phyloP scores from a whole-genome alignment of 306 rosid species.

The Heteromeles arbutifolia region DNA sequence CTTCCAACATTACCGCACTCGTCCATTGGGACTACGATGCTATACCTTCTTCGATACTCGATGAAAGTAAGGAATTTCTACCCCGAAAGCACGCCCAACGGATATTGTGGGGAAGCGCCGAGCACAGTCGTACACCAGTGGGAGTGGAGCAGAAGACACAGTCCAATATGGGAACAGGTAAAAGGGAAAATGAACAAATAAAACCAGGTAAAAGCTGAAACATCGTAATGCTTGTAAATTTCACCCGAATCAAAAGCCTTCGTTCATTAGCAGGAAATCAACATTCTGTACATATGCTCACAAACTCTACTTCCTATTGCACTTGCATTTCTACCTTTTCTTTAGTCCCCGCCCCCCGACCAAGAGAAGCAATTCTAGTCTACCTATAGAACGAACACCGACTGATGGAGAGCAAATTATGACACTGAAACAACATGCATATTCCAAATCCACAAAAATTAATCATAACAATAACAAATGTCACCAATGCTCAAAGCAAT shows the following conservation, averaged over 20 bases:
- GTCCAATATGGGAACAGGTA: too few relatives aligned
- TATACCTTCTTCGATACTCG: background rate
- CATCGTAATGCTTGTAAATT: background rate
- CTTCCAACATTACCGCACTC: too few relatives aligned
- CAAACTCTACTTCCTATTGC: slow-evolving; percentile 18
- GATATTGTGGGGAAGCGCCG: background rate
- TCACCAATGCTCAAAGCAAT: slow-evolving; percentile 56
- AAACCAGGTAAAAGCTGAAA: background rate
- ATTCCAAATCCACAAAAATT: slow-evolving; percentile 1
- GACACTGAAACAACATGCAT: slow-evolving; percentile 17
- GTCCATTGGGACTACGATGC: too few relatives aligned
- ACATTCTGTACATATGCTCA: slow-evolving; percentile 37
- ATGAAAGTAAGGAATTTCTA: background rate
- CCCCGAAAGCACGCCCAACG: background rate
- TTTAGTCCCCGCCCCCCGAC: slow-evolving; percentile 16
- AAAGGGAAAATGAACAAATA: background rate
- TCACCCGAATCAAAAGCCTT: slow-evolving; percentile 27
- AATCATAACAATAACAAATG: slow-evolving; percentile 14
- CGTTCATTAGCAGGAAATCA: slow-evolving; percentile 16
- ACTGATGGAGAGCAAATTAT: slow-evolving; percentile 15
- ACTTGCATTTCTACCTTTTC: slow-evolving; percentile 18
- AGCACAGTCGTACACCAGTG: background rate
- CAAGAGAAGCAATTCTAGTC: slow-evolving; percentile 22
- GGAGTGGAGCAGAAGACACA: background rate
- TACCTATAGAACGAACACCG: slow-evolving; percentile 7